Conservation (phyloP, 1,139 yeast genomes). For the Kodamaea fungicola region DNA sequence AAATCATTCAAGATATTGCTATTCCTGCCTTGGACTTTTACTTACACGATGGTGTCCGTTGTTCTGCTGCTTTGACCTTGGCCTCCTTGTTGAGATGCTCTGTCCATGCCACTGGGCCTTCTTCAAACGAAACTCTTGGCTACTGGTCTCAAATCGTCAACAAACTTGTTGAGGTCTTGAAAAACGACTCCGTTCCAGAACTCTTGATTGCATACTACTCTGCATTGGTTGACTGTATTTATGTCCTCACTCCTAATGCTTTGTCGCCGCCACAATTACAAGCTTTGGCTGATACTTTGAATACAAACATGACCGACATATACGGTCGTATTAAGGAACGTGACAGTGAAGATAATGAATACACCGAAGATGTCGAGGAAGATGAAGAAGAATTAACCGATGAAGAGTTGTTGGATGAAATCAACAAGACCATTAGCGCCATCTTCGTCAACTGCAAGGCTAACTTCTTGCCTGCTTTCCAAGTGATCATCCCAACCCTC, state of each 20-base stretch:
- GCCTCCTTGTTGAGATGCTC: conserved; percentile 73
- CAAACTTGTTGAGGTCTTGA: conserved; percentile 65
- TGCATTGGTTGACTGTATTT: conserved; percentile 66
- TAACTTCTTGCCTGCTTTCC: conserved; percentile 64
- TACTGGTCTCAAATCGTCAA: conserved; percentile 73
- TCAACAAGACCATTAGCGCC: conserved; percentile 72
- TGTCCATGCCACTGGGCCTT: conserved; percentile 58
- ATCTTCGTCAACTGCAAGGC: conserved; percentile 63
- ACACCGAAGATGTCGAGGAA: conserved; percentile 70
- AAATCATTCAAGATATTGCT: conserved; percentile 73
- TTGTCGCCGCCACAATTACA: conserved; percentile 57
- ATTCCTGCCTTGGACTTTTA: conserved; percentile 88
- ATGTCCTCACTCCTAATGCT: conserved; percentile 60
- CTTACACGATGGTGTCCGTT: conserved; percentile 92
- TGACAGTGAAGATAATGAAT: conserved; percentile 69
- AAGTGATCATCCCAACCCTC: conserved; percentile 51
- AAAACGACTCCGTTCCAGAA: conserved; percentile 81
- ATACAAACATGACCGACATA: conserved; percentile 62
- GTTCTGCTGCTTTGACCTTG: conserved; percentile 79
- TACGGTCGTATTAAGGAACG: conserved; percentile 71
- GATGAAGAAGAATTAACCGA: conserved; percentile 86
- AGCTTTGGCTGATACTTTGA: conserved; percentile 57
- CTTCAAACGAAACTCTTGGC: conserved; percentile 54
- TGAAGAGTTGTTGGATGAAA: conserved; percentile 83
- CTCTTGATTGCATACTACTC: conserved; percentile 74